Percentiles rank a stretch among this genome's conserved stretches.
phyloP scores from a whole-genome alignment of 164 flowering plant genomes.

The Aristolochia contorta region DNA sequence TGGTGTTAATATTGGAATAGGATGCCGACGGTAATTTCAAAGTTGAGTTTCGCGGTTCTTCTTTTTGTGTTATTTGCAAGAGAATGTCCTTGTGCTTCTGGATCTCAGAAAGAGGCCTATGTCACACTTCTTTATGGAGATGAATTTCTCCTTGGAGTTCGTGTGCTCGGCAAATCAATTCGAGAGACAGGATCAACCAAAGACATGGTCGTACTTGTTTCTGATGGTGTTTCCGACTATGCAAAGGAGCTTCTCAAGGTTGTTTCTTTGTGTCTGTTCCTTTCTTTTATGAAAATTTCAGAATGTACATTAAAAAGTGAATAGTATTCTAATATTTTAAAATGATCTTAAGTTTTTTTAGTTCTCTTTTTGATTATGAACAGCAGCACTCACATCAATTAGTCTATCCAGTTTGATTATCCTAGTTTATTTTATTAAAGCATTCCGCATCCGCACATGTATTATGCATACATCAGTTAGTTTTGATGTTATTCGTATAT shows the following conservation, averaged over 20 bases:
- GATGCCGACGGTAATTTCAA: slow-evolving; percentile 13
- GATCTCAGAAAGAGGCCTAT: slow-evolving; percentile 54
- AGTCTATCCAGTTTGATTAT: too few species aligned
- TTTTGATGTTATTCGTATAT: too few species aligned
- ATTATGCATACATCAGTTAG: too few species aligned
- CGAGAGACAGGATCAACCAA: slow-evolving; percentile 73
- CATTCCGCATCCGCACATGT: too few species aligned
- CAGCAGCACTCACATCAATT: too few species aligned
- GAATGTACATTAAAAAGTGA: not conserved
- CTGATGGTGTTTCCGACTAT: slow-evolving; percentile 88
- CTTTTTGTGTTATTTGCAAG: slow-evolving; percentile 6
- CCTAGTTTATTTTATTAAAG: too few species aligned
- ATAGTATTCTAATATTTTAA: not conserved
- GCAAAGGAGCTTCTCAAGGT: slow-evolving; percentile 79
- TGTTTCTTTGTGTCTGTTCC: not conserved
- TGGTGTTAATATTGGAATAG: not conserved
- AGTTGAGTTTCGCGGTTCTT: slow-evolving; percentile 4
- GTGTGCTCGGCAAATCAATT: slow-evolving; percentile 90
- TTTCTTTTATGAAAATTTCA: not conserved
- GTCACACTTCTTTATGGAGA: slow-evolving; percentile 91
- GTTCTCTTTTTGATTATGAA: too few species aligned
- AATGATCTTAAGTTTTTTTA: too few species aligned
- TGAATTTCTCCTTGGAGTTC: slow-evolving; percentile 84
- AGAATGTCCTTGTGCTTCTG: slow-evolving; percentile 3
- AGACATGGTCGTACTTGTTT: slow-evolving; percentile 88